Percentiles rank a stretch among this genome's conserved stretches.
Conservation (phyloP, 2,329 filamentous ascomycete genomes). For the Lithohypha guttulata region DNA sequence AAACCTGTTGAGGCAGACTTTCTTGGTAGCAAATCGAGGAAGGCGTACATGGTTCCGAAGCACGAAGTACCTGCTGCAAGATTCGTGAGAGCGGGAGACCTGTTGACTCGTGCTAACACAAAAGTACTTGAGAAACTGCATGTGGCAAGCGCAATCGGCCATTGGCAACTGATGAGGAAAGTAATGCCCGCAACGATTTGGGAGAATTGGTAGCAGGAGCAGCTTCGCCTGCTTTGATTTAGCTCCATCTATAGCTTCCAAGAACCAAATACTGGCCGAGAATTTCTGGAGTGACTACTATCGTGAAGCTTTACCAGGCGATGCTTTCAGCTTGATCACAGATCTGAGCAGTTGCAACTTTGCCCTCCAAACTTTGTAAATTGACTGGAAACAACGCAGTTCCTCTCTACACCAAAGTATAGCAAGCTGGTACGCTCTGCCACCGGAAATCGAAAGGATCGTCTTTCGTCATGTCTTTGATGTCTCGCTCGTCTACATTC, state of each 20-base stretch:
- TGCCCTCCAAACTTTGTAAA: too few relatives aligned
- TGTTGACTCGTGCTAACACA: conserved; percentile 55
- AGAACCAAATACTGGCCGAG: too few relatives aligned
- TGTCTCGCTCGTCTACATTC: conserved; percentile 3
- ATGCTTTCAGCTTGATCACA: too few relatives aligned
- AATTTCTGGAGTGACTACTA: too few relatives aligned
- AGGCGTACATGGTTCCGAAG: conserved; percentile 59
- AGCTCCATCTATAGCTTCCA: too few relatives aligned
- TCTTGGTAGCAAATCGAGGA: conserved; percentile 59
- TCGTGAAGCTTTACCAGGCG: too few relatives aligned
- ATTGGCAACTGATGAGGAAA: conserved; percentile 85
- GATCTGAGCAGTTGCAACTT: too few relatives aligned
- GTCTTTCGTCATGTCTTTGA: conserved; percentile 3
- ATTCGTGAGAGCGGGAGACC: conserved; percentile 36
- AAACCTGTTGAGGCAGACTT: conserved; percentile 54
- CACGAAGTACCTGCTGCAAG: conserved; percentile 49
- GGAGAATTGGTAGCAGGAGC: conserved; percentile 62
- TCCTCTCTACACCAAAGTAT: too few relatives aligned
- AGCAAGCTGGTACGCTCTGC: conserved; percentile 4
- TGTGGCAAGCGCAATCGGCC: conserved; percentile 62
- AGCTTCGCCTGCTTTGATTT: too few relatives aligned
- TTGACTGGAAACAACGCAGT: too few relatives aligned
- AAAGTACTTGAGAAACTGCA: conserved; percentile 60
- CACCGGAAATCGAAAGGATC: conserved; percentile 3
- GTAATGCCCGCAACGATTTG: conserved; percentile 70